Evolutionary conservation across 2,329 filamentous ascomycete genomes (phyloP).

Genomic region (Rutstroemia sydowiana): DNA sequence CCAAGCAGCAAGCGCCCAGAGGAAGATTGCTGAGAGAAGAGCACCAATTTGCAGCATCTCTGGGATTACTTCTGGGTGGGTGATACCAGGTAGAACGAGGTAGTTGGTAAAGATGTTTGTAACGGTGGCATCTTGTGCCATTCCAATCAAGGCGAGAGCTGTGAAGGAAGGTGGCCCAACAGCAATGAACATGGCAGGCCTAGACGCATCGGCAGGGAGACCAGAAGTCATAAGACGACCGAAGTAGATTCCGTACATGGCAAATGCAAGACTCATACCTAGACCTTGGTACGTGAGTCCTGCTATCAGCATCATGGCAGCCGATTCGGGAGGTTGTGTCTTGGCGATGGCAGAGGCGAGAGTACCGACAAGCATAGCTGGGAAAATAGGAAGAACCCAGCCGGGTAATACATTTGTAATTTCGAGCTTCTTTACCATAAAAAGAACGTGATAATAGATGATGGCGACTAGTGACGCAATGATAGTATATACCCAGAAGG

Average conservation of each 20-base stretch:
- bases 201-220: conserved; percentile 54
- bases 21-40: conserved; percentile 44
- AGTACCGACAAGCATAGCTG: conserved; percentile 65
- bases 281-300: conserved; percentile 65
- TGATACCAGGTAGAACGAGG: conserved; percentile 30
- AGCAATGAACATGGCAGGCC: conserved; percentile 67
- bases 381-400: conserved; percentile 69
- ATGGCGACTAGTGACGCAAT: conserved; percentile 54
- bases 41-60: conserved; percentile 31
- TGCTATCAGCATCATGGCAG: conserved; percentile 56
- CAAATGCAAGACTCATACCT: conserved; percentile 58
- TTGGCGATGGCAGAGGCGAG: conserved; percentile 59
- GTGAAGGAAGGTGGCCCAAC: conserved; percentile 71
- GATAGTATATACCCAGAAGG: conserved; percentile 64
- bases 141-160: conserved; percentile 60
- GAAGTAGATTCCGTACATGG: conserved; percentile 69
- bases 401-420: conserved; percentile 64
- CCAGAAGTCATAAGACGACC: conserved; percentile 55
- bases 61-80: conserved; percentile 32
- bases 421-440: conserved; percentile 39
- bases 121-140: conserved; percentile 45
- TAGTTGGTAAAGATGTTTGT: conserved; percentile 20
- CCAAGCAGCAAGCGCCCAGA: conserved; percentile 58
- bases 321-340: conserved; percentile 48
- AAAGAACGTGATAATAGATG: conserved; percentile 61